Evolutionary conservation across 139 green algal species (phyloP), one percentile per base, ranked within the genome.

Genomic region (Coccomyxa sp.): DNA sequence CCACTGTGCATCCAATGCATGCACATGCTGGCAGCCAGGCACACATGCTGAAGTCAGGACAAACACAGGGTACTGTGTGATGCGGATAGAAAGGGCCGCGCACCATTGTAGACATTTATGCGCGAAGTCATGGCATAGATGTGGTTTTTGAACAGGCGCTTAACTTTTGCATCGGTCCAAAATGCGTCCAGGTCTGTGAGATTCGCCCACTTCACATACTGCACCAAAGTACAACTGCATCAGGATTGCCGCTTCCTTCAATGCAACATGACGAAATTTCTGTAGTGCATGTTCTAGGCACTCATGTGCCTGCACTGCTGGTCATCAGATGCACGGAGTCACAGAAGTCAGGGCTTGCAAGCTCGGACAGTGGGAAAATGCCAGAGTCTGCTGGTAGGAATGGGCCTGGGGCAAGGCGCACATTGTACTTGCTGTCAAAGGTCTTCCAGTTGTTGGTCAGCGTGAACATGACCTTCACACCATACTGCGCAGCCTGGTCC

Each of bases 401-500:
- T 51, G 38, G 38, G 3, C 38, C 38, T 51, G 38, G 38, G 38
- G 38, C 38, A 51, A 77, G 12, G 71, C 71, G 21, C 71, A 77
- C 71, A 77, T 77, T 77, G 71, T 31, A 51, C n/a, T 77, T 76
- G 67, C 76, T 82, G 67, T 86, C 83, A 30, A 66, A 58, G 83
- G 93, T 92, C 74, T 92, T 91, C 93, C 93, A 97, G 86, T 94
- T 94, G 88, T 97, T 91, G 4, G 89, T 79, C n/a, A 97, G 82
- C 0, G 86, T 90, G n/a, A 96, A 74, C 58, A 95, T 85, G 28
- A 95, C 79, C 32, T 82, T 80, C 28, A 97, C 81, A 0, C 91
- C 90, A 30, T 85, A 79, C 13, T 77, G 66, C 23, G 83, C 74
- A 0, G 92, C 91, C 58, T 90, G 85, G 60, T 90, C 85, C 28